A percentile compares a stretch with the other conserved stretches of the same genome.
Evolutionary conservation across 2,329 filamentous ascomycete genomes (phyloP).

Genomic region (Scedosporium minutisporum): DNA sequence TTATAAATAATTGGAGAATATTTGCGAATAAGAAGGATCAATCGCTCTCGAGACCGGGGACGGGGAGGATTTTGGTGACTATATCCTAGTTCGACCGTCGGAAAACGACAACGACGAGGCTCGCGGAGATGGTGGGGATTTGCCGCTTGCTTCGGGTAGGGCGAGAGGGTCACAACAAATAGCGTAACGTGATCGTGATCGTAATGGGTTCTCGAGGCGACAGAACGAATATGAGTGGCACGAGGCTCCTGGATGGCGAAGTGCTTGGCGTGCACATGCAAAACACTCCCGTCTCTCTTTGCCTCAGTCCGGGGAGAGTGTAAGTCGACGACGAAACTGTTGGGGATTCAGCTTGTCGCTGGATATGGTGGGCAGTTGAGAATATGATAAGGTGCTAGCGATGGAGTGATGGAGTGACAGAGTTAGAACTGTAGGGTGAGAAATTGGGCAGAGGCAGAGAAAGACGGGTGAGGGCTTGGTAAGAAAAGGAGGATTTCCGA

Average conservation of each 20-base stretch:
- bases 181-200: neutral
- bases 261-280: neutral
- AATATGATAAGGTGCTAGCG: neutral
- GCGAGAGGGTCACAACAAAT: neutral
- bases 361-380: neutral
- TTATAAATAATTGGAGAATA: neutral
- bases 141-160: neutral
- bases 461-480: neutral
- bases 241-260: neutral
- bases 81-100: neutral
- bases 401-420: neutral
- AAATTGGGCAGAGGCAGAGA: neutral
- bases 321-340: neutral
- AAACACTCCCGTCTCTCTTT: neutral
- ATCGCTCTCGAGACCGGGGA: neutral
- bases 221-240: neutral
- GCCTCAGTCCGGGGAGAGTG: neutral
- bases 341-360: neutral
- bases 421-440: too few species aligned
- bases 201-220: neutral
- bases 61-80: neutral
- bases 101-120: neutral
- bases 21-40: neutral
- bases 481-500: neutral
- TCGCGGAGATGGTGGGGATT: neutral